These are phyloP conservation scores for Aspergillus ibericus DNA, from an alignment of 2,329 filamentous ascomycete species.

Conservation along the genomic window DNA sequence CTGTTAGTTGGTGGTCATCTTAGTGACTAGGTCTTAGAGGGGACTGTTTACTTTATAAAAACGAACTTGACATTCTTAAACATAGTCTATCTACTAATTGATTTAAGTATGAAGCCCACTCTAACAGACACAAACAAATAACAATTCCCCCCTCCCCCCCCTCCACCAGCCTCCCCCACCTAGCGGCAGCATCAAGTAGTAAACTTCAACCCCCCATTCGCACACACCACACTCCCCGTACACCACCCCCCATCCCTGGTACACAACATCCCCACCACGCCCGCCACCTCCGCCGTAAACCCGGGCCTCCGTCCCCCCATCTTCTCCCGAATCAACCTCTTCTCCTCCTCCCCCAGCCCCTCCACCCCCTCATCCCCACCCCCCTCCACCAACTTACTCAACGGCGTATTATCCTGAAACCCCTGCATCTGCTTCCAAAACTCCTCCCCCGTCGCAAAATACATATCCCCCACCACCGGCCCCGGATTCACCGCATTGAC, in stretches of 20 bases:
- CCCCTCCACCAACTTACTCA: constrained; percentile 62
- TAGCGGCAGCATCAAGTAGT: neutral
- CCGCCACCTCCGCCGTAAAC: constrained; percentile 70
- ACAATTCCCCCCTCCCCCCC: too few species aligned
- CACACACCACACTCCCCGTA: constrained; percentile 76
- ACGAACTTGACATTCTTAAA: too few species aligned
- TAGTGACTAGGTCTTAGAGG: too few species aligned
- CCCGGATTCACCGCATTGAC: constrained; percentile 68
- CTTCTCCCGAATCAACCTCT: constrained; percentile 61
- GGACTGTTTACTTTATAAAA: too few species aligned
- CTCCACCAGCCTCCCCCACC: too few species aligned
- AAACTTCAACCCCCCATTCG: constrained; percentile 70
- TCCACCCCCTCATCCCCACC: constrained; percentile 55
- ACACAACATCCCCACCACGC: constrained; percentile 74
- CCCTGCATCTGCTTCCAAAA: constrained; percentile 62
- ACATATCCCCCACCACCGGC: constrained; percentile 68
- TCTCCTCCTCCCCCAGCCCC: constrained; percentile 60
- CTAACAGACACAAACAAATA: too few species aligned
- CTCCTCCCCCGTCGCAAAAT: constrained; percentile 54
- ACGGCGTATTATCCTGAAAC: constrained; percentile 64
- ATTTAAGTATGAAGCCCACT: too few species aligned
- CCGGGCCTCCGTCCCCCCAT: constrained; percentile 60
- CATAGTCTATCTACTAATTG: too few species aligned
- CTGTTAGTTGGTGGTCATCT: too few species aligned
- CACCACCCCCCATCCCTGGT: constrained; percentile 71